Conservation (phyloP, 371 early-diverging fungal genomes). For the Rhizopus delemar region DNA sequence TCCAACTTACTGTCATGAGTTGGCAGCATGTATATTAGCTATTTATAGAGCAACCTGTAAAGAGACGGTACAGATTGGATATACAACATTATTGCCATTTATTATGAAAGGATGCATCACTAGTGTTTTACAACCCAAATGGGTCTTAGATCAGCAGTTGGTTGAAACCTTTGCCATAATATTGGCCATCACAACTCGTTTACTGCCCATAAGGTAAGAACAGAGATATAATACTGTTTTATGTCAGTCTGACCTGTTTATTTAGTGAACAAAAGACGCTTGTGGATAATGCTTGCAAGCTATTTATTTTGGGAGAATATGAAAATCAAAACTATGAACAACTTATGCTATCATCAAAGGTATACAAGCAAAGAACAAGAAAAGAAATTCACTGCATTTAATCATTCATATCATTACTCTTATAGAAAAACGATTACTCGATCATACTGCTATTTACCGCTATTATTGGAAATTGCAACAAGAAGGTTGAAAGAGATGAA, state of each 20-base stretch:
- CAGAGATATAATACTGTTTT: not conserved
- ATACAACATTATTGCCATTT: slow-evolving; percentile 21
- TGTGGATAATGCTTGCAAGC: slow-evolving; percentile 9
- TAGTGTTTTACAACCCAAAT: slow-evolving; percentile 10
- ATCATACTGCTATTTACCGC: slow-evolving; percentile 35
- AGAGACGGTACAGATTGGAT: slow-evolving; percentile 17
- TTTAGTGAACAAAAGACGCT: slow-evolving; percentile 17
- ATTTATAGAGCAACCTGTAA: slow-evolving; percentile 18
- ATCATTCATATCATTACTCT: not conserved
- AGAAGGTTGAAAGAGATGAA: slow-evolving; percentile 23
- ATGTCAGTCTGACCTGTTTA: not conserved
- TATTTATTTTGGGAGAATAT: slow-evolving; percentile 17
- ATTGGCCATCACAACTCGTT: slow-evolving; percentile 19
- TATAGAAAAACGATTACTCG: not conserved
- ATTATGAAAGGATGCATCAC: slow-evolving; percentile 11
- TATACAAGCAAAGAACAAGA: too few relatives aligned
- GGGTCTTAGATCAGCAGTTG: slow-evolving; percentile 23
- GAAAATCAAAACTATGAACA: slow-evolving; percentile 1
- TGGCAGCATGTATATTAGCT: slow-evolving; percentile 18
- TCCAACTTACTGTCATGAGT: slow-evolving; percentile 16
- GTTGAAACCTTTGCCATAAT: slow-evolving; percentile 23
- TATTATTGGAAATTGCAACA: slow-evolving; percentile 36
- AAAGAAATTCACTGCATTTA: slow-evolving; percentile 2
- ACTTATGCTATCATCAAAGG: not conserved
- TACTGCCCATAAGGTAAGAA: slow-evolving; percentile 1